phyloP scores from a whole-genome alignment of 306 rosid genomes.

The Acacia crassicarpa region DNA sequence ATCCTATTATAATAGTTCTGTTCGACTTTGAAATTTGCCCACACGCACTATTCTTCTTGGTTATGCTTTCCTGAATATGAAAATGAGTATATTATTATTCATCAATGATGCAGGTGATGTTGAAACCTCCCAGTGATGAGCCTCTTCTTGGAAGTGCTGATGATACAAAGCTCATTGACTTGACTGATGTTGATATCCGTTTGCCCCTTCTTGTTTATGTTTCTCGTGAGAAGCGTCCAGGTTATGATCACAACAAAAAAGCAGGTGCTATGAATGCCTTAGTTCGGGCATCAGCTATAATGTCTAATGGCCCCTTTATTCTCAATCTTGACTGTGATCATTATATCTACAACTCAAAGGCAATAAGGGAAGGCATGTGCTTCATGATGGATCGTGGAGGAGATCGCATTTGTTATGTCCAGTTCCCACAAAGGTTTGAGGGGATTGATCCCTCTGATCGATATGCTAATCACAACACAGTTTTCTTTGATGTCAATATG shows the following conservation, averaged over 20 bases:
- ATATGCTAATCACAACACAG: conserved; percentile 95
- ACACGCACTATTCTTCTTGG: no score
- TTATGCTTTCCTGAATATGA: not conserved
- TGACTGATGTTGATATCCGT: conserved; percentile 80
- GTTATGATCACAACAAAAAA: conserved; percentile 95
- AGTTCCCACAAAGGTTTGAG: conserved; percentile 97
- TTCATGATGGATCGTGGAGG: conserved; percentile 99
- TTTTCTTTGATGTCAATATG: conserved; percentile 96
- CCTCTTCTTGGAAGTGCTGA: conserved; percentile 75
- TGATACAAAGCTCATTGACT: conserved; percentile 64
- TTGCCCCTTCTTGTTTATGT: conserved; percentile 95
- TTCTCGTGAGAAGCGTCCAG: conserved; percentile 95
- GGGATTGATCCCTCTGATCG: conserved; percentile 98
- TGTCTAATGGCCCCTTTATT: conserved; percentile 95
- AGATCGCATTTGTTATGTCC: conserved; percentile 90
- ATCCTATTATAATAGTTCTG: conserved; percentile 13
- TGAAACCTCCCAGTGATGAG: conserved; percentile 97
- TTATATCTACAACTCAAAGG: conserved; percentile 85
- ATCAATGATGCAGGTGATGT: conserved; percentile 77
- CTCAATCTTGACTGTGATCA: conserved; percentile 95
- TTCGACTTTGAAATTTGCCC: conserved; percentile 6
- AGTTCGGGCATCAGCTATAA: conserved; percentile 89
- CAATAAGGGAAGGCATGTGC: conserved; percentile 98
- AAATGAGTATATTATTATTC: conserved; percentile 16
- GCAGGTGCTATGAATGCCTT: conserved; percentile 97